Evolutionary conservation across 345 rosid genomes (phyloP), one percentile per base, ranked within the genome.

Genomic region (Syzygium oleosum): DNA sequence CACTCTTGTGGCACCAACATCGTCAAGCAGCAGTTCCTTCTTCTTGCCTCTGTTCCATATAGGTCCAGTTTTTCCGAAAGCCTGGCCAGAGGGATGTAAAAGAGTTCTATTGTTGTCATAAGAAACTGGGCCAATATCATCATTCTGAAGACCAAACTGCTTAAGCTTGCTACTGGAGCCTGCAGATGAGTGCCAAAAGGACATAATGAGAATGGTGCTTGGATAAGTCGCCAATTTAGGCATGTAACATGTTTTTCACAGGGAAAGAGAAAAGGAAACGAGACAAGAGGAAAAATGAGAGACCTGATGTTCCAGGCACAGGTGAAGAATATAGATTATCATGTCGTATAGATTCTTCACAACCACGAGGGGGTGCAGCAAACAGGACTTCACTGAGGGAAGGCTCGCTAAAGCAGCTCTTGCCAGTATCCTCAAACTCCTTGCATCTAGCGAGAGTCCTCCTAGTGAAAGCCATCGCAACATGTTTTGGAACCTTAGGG

Each of bases 341-440:
- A 59, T 85, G 63, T 49, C 68, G 88, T 86, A 61, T 53, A 73
- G 91, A 55, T 84, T 87, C 92, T 59, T 85, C 80, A 59, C 77
- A 87, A 63, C 25, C 80, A 73, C 52, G 29, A 87, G 88, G 86
- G 84, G 93, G 89, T 53, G 90, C 31, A 85, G 92, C 90, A 51
- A 89, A 88, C 87, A 93, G 89, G 87, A 88, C 88, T 87, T 94
- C 96, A 34, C 90, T 90, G 77, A 92, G 90, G 83, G 91, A 65
- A 89, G 95, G 92, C 61, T 94, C 94, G 49, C 89, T 65, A 84
- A 93, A 94, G 91, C 96, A 92, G 86, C 94, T 93, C 87, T 88
- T 90, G 63, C 94, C 96, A 19, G 94, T 90, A 59, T 92, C 94
- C 89, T 92, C 92, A 84, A 92, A 93, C 88, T 91, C 92, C 58